These are phyloP conservation scores for Rhipidocladum racemiflorum DNA, from an alignment of 176 grass and related monocot genomes.

Conservation along the genomic window DNA sequence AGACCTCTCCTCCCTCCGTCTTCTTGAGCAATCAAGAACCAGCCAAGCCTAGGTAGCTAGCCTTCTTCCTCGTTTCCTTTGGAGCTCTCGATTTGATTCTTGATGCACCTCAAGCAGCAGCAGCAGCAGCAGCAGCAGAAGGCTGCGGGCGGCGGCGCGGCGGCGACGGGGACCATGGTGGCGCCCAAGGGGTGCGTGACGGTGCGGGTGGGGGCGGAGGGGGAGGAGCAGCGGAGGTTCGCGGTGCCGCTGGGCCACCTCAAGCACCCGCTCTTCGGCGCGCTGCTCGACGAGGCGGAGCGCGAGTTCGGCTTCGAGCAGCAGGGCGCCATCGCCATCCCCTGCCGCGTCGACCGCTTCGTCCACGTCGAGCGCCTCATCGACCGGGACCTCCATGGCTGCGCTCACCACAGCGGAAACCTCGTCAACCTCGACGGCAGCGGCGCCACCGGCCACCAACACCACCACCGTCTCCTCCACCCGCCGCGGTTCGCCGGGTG, in stretches of 20 bases:
- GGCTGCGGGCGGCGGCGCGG: neutral
- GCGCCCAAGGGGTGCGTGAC: conserved; percentile 77
- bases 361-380: conserved; percentile 61
- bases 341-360: conserved; percentile 78
- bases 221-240: conserved; percentile 69
- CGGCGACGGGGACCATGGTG: neutral
- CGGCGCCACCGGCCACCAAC: neutral
- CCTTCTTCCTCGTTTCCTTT: neutral
- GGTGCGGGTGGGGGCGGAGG: conserved; percentile 63
- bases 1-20: too few relatives aligned
- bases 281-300: conserved; percentile 69
- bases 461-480: conserved; percentile 37
- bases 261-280: conserved; percentile 79
- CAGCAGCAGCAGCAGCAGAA: neutral
- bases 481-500: conserved; percentile 61
- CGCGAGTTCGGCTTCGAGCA: conserved; percentile 80
- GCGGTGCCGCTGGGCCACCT: conserved; percentile 78
- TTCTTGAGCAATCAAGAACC: neutral
- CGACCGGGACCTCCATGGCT: conserved; percentile 43
- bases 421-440: conserved; percentile 1
- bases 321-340: conserved; percentile 75
- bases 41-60: neutral
- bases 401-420: conserved; percentile 27
- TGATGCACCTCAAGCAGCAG: neutral
- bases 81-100: neutral